Evolutionary conservation across 352 stramenopile genomes (phyloP), one percentile per base, ranked within the genome.

Genomic region (Albugo candida): DNA sequence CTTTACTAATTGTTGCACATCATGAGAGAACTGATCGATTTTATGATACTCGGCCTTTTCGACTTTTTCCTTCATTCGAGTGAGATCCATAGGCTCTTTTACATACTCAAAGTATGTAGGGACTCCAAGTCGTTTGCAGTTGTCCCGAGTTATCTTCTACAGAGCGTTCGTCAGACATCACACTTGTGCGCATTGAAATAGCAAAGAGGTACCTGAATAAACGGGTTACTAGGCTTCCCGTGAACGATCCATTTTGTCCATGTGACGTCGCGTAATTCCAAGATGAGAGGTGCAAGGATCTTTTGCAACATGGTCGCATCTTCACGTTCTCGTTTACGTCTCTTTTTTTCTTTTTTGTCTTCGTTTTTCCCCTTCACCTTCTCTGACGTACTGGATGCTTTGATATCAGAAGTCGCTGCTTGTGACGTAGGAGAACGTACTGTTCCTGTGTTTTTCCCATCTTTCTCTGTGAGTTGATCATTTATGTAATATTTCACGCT

Each of bases 41-140:
- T 72, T 68, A 11, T 60, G 56, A 52, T 89, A 89, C 54, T 85
- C 72, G 34, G 67, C 65, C 10, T 61, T 70, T 39, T 84, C 71
- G 31, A 83, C 67, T 52, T 85, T 83, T 40, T 85, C 70, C 52
- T 86, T 89, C 60, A 87, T 79, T 10, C 72, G 68, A 19, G 74
- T 89, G 36, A 89, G 56, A 43, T 89, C 77, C 77, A 89, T 89
- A 3, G 77, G 73, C 43, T 56, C 70, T 48, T 71, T 70, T 41
- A 89, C 63, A 51, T 71, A 89, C 59, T 86, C 72, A 71, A 89
- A 89, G 58, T 86, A 89, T 48, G 85, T 85, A 24, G 71, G 70
- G 14, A 89, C 74, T 13, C 74, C 74, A 0, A 87, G 62, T 13
- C 70, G 60, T 56, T 84, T 83, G 66, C 77, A 89, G 55, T 89